Conservation (phyloP, 805 yeast species). For the Maudiozyma turicensis region DNA sequence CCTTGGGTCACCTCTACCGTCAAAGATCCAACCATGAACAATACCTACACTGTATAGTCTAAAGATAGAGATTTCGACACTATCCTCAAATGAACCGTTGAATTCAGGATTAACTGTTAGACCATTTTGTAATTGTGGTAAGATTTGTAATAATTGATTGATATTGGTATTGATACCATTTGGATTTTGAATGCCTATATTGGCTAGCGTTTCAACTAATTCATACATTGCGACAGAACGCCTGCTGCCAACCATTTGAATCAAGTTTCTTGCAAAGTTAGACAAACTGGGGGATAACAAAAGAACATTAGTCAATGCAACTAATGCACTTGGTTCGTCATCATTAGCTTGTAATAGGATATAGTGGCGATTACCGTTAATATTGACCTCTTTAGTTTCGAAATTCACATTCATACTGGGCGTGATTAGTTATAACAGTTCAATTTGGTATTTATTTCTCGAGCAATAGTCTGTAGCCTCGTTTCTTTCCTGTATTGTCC, state of each 20-base stretch:
- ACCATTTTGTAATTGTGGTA: constrained; percentile 64
- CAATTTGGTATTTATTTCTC: too few relatives aligned
- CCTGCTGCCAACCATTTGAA: constrained; percentile 26
- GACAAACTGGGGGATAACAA: constrained; percentile 36
- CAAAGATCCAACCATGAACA: constrained; percentile 80
- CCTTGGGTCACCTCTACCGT: constrained; percentile 29
- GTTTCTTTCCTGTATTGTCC: too few relatives aligned
- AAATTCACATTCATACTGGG: constrained; percentile 12
- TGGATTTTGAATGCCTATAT: constrained; percentile 30
- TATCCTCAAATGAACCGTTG: constrained; percentile 47
- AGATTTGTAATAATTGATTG: constrained; percentile 37
- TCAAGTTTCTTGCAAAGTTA: constrained; percentile 9
- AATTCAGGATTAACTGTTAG: constrained; percentile 64
- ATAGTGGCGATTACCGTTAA: constrained; percentile 33
- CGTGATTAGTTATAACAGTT: too few relatives aligned
- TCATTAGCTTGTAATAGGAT: constrained; percentile 56
- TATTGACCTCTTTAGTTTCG: constrained; percentile 16
- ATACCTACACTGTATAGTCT: constrained; percentile 47
- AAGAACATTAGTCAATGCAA: constrained; percentile 66
- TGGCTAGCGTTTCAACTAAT: constrained; percentile 43
- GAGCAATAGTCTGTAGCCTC: too few relatives aligned
- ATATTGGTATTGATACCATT: constrained; percentile 27
- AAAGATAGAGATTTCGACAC: constrained; percentile 49
- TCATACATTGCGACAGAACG: constrained; percentile 30
- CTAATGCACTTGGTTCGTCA: constrained; percentile 75